Percentiles rank a stretch among this genome's conserved stretches.
phyloP scores from a whole-genome alignment of 2,329 filamentous ascomycete genomes.

The Conoideocrella luteorostrata region DNA sequence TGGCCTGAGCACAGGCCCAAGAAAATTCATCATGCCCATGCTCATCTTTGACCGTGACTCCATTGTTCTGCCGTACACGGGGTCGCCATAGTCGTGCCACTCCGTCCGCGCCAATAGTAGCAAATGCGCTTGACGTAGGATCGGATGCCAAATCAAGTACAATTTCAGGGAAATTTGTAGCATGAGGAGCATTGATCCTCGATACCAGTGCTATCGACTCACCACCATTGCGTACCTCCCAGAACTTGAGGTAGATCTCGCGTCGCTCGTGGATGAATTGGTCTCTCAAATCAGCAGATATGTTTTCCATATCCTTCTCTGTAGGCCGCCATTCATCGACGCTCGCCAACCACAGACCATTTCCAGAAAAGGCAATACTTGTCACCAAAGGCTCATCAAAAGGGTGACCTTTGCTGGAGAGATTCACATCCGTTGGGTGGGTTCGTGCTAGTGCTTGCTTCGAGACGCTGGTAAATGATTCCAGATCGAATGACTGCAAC shows the following conservation, averaged over 20 bases:
- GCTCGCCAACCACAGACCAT: slow-evolving; percentile 86
- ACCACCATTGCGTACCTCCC: slow-evolving; percentile 57
- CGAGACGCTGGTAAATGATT: slow-evolving; percentile 67
- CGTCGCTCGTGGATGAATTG: slow-evolving; percentile 46
- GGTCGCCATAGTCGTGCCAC: slow-evolving; percentile 77
- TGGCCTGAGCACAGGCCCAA: slow-evolving; percentile 65
- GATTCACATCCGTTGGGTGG: slow-evolving; percentile 74
- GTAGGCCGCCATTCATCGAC: slow-evolving; percentile 86
- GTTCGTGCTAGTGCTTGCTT: slow-evolving; percentile 86
- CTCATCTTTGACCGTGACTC: slow-evolving; percentile 54
- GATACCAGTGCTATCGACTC: slow-evolving; percentile 69
- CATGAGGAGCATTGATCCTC: slow-evolving; percentile 78
- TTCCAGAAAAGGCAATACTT: slow-evolving; percentile 66
- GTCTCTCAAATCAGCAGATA: slow-evolving; percentile 28
- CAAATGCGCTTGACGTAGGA: slow-evolving; percentile 64
- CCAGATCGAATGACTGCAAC: slow-evolving; percentile 84
- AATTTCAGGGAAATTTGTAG: slow-evolving; percentile 44
- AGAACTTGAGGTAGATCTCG: slow-evolving; percentile 87
- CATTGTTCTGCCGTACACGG: slow-evolving; percentile 61
- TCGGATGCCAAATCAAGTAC: slow-evolving; percentile 71
- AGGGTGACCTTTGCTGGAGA: slow-evolving; percentile 62
- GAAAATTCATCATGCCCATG: slow-evolving; percentile 56
- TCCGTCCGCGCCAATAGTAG: slow-evolving; percentile 77
- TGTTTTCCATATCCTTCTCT: slow-evolving; percentile 54
- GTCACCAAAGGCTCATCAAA: slow-evolving; percentile 74